phyloP scores from a whole-genome alignment of 768 basidiomycete genomes.

The Mycena belliarum region DNA sequence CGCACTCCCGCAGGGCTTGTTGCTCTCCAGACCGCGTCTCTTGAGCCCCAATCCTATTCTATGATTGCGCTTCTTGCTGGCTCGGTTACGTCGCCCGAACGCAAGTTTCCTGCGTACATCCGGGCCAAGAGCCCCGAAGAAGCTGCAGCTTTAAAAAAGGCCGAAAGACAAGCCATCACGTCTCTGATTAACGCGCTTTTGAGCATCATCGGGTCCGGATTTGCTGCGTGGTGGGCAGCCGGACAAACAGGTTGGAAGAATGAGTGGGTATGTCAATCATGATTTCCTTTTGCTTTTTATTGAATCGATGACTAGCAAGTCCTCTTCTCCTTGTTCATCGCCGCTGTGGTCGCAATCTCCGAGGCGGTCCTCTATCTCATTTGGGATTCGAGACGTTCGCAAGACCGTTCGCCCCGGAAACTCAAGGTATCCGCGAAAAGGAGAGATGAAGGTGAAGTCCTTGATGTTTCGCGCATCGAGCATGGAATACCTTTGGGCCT shows the following conservation, averaged over 20 bases:
- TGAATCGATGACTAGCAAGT: constrained; percentile 52
- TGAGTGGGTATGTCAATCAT: constrained; percentile 66
- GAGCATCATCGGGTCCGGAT: constrained; percentile 65
- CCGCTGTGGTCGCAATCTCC: constrained; percentile 67
- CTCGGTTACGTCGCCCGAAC: constrained; percentile 74
- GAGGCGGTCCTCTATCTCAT: constrained; percentile 74
- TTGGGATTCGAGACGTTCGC: constrained; percentile 57
- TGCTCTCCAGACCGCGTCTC: constrained; percentile 39
- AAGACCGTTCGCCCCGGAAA: constrained; percentile 20
- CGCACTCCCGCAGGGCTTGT: constrained; percentile 50
- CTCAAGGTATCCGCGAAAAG: constrained; percentile 27
- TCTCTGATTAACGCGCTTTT: constrained; percentile 71
- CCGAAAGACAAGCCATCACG: constrained; percentile 68
- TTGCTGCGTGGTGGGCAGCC: constrained; percentile 75
- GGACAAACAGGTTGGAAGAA: constrained; percentile 61
- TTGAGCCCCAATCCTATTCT: constrained; percentile 57
- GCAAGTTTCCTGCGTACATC: constrained; percentile 58
- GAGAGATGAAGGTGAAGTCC: constrained; percentile 37
- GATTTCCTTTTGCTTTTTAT: constrained; percentile 10
- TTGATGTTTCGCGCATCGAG: constrained; percentile 17
- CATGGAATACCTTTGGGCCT: constrained; percentile 12
- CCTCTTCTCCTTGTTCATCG: constrained; percentile 60
- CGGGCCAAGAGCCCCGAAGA: constrained; percentile 50
- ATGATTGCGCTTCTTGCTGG: constrained; percentile 81
- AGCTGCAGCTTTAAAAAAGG: constrained; percentile 43